phyloP scores from a whole-genome alignment of 2,329 filamentous ascomycete genomes.

The Apiospora pterosperma region DNA sequence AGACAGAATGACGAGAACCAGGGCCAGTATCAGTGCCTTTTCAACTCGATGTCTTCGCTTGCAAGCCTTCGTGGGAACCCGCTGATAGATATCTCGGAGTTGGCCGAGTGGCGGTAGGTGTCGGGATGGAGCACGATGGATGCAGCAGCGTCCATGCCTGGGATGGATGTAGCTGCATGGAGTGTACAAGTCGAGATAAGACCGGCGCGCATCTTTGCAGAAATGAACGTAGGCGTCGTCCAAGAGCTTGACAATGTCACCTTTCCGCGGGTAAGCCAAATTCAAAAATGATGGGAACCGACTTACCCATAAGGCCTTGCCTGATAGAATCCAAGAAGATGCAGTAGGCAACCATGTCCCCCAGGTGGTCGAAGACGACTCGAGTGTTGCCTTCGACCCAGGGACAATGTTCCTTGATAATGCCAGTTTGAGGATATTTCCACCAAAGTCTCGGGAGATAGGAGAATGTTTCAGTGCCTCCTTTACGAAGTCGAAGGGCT shows the following conservation, averaged over 20 bases:
- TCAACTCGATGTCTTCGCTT: neutral
- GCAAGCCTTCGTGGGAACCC: neutral
- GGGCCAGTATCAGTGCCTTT: neutral
- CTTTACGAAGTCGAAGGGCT: conserved; percentile 10
- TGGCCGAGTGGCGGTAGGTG: neutral
- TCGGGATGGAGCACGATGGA: neutral
- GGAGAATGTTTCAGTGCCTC: conserved; percentile 8
- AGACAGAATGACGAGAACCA: too few species aligned
- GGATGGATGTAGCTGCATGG: neutral
- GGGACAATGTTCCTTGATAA: conserved; percentile 4
- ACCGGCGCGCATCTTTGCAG: neutral
- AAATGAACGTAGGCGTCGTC: neutral
- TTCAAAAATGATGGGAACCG: neutral
- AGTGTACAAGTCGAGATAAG: neutral
- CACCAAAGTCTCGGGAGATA: conserved; percentile 8
- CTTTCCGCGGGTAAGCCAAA: neutral
- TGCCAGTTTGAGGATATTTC: conserved; percentile 9
- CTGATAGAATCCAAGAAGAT: neutral
- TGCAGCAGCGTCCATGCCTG: neutral
- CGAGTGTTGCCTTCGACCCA: neutral
- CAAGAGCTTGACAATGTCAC: neutral
- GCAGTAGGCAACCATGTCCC: neutral
- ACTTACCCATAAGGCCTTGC: neutral
- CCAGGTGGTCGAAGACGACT: neutral
- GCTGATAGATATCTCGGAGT: neutral